Base-by-base conservation (phyloP, 2,329 filamentous ascomycete genomes). In the Catunica adiposa region DNA sequence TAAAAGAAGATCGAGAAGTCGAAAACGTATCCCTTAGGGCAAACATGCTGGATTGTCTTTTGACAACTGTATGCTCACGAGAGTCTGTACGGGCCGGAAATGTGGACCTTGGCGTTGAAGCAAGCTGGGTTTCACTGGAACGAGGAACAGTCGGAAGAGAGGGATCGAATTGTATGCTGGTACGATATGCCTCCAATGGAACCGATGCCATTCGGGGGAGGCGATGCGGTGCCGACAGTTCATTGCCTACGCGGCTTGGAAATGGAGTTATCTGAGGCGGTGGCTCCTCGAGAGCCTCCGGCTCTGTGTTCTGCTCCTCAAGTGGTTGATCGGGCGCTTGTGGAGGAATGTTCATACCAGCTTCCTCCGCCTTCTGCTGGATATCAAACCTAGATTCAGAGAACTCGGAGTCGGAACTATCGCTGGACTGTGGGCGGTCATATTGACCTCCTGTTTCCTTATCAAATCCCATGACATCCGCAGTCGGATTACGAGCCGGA, bases 141-240 rank as follows among this genome's bases (percentile, higher is more conserved):
- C 17, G 17, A 9, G 22, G 44, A 48, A 23, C 11, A 48, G 11
- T n/a, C n/a, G n/a, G 20, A 25, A 15, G 15, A 23, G 17, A 6
- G 23, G 11, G 44, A 11, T 23, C 17, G 5, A 23, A 26, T n/a
- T 9, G 4, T 23, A 20, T 26, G 46, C 31, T 52, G 2, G 50
- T 37, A 9, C 31, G n/a, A 40, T 55, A 38, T 17, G 50, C 34
- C 17, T 56, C 50, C 2, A 56, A 48, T 23, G 55, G 55, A 14
- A 56, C 40, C 11, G 55, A 53, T 15, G 22, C n/a, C 55, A 53
- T 56, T 3, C 37, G 37, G 22, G 50, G 20, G 11, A 52, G 3
- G 9, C 50, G 50, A n/a, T 17, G n/a, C 23, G 20, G 22, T 11
- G 11, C 29, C 29, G 29, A 5, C 29, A 34, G 29, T 11, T 48